Evolutionary conservation across 2,329 filamentous ascomycete genomes (phyloP).

Genomic region (Alternaria longipes): DNA sequence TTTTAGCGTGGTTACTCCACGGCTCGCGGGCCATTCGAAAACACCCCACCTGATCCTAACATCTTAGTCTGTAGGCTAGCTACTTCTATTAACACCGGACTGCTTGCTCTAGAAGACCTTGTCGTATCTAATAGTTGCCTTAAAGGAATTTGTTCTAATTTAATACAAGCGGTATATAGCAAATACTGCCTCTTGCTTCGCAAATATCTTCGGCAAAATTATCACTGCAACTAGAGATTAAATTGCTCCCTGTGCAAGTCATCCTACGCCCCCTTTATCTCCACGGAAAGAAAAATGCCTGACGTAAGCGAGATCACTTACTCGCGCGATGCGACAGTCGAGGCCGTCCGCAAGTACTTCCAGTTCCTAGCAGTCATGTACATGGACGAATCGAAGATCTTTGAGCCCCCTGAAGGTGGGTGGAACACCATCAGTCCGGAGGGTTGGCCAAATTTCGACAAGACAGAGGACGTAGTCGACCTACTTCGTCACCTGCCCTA

Average conservation of each 20-base stretch:
- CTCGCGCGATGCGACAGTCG: slow-evolving; percentile 16
- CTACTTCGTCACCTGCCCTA: slow-evolving; percentile 20
- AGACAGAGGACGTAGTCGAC: slow-evolving; percentile 19
- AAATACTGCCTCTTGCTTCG: not conserved
- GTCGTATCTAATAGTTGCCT: no score
- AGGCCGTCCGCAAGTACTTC: slow-evolving; percentile 19
- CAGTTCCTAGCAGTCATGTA: slow-evolving; percentile 24
- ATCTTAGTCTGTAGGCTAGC: not conserved
- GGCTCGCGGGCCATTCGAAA: no score
- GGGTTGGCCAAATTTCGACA: slow-evolving; percentile 8
- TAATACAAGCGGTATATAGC: not conserved
- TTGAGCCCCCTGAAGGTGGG: slow-evolving; percentile 19
- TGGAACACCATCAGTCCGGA: slow-evolving; percentile 19
- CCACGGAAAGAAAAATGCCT: not conserved
- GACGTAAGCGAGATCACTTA: slow-evolving; percentile 14
- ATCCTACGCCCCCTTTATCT: not conserved
- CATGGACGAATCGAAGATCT: slow-evolving; percentile 13
- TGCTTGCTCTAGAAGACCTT: not conserved
- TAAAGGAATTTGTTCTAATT: no score
- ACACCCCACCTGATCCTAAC: not conserved
- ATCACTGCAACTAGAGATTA: not conserved
- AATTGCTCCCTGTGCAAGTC: not conserved
- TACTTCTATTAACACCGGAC: not conserved
- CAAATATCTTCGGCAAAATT: not conserved
- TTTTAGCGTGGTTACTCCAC: no score